Conservation (phyloP, 2,329 filamentous ascomycete genomes). For the Trichoderma sp. region DNA sequence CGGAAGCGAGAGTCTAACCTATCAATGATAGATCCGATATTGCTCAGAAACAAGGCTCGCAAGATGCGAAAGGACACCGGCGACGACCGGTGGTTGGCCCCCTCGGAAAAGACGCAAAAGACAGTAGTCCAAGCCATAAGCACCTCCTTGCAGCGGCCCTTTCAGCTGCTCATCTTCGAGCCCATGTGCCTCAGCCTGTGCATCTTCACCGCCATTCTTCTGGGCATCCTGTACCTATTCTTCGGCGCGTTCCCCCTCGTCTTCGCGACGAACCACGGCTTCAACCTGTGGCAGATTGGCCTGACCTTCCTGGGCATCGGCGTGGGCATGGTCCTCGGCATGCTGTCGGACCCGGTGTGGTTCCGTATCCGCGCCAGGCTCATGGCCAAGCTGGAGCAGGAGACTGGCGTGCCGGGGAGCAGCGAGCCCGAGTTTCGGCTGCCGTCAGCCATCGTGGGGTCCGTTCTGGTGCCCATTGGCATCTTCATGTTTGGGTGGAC, state of each 20-base stretch:
- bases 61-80: slow-evolving; percentile 69
- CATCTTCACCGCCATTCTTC: slow-evolving; percentile 76
- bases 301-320: slow-evolving; percentile 71
- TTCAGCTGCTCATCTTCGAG: slow-evolving; percentile 75
- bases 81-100: slow-evolving; percentile 71
- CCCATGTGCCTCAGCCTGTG: slow-evolving; percentile 84
- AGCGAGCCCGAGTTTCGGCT: slow-evolving; percentile 86
- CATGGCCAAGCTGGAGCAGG: slow-evolving; percentile 49
- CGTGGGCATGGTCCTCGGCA: slow-evolving; percentile 63
- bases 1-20: background rate
- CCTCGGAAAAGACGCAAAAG: slow-evolving; percentile 68
- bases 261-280: slow-evolving; percentile 69
- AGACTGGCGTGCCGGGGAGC: slow-evolving; percentile 51
- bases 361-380: slow-evolving; percentile 56
- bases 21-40: slow-evolving; percentile 52
- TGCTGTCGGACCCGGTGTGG: slow-evolving; percentile 65
- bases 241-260: slow-evolving; percentile 85
- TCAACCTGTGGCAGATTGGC: slow-evolving; percentile 77
- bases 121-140: slow-evolving; percentile 63
- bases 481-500: slow-evolving; percentile 91
- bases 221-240: slow-evolving; percentile 86
- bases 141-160: slow-evolving; percentile 62
- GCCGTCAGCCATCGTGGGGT: slow-evolving; percentile 71
- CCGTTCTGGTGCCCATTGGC: slow-evolving; percentile 71
- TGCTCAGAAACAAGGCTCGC: slow-evolving; percentile 70